Evolutionary conservation across 805 yeast species (phyloP).

Genomic region (Barnettozyma vustinii): DNA sequence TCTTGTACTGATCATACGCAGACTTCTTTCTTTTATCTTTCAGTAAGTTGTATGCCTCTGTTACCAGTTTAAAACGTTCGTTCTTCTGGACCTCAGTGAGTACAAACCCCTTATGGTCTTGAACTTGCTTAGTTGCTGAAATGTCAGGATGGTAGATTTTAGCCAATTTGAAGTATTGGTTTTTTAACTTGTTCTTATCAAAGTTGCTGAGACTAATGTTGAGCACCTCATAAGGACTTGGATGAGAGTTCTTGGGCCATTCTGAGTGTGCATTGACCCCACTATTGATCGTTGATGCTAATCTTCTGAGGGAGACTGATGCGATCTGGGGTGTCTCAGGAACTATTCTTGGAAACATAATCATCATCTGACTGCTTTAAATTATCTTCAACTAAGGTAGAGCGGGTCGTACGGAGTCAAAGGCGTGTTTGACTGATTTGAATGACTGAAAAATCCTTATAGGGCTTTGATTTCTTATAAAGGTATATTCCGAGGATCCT

Average conservation of each 20-base stretch:
- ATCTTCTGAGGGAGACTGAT: not conserved
- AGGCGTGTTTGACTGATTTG: no score
- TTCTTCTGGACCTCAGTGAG: conserved; percentile 31
- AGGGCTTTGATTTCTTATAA: not conserved
- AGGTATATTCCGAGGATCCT: not conserved
- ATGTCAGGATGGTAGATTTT: conserved; percentile 83
- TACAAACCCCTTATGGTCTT: conserved; percentile 27
- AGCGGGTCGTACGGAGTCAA: not conserved
- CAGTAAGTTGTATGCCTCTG: conserved; percentile 56
- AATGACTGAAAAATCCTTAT: not conserved
- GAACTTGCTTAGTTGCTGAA: conserved; percentile 21
- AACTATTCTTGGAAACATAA: not conserved
- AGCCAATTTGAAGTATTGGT: conserved; percentile 54
- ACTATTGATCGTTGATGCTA: conserved; percentile 1
- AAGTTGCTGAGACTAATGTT: conserved; percentile 33
- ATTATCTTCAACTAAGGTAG: not conserved
- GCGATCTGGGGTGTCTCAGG: not conserved
- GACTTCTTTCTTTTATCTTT: conserved; percentile 38
- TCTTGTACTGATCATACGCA: conserved; percentile 40
- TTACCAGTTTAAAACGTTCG: conserved; percentile 42
- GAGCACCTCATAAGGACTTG: conserved; percentile 71
- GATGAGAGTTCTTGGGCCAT: conserved; percentile 56
- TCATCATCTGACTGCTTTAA: not conserved
- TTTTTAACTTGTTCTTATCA: conserved; percentile 36
- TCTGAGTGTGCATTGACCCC: conserved; percentile 16